These are phyloP conservation scores for Symbiodinium pilosum DNA, from an alignment of 73 alveolate species.

Conservation along the genomic window DNA sequence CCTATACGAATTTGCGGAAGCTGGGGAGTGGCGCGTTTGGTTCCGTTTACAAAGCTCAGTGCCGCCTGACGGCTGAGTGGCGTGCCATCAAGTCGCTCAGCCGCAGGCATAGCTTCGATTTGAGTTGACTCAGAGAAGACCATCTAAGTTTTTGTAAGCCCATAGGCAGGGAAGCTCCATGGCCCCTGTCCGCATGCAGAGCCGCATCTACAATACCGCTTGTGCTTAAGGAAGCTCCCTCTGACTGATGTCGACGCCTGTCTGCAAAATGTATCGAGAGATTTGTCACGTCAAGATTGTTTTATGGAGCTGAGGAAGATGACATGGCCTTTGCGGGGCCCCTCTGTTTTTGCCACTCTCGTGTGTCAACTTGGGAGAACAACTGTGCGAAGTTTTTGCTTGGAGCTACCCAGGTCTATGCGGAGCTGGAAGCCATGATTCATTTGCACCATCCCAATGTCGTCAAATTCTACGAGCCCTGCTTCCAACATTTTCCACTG, in stretches of 20 bases:
- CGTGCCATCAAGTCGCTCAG: conserved; percentile 82
- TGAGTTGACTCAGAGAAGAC: no score
- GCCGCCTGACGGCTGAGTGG: conserved; percentile 66
- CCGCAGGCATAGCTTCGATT: neutral
- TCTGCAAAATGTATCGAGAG: neutral
- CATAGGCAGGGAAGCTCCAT: no score
- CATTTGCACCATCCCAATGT: conserved; percentile 83
- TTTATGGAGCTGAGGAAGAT: conserved; percentile 38
- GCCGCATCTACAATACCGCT: no score
- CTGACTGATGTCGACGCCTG: conserved; percentile 35
- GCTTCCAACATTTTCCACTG: no score
- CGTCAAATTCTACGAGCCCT: conserved; percentile 53
- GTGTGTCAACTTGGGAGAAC: no score
- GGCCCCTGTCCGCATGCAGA: no score
- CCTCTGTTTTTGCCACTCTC: no score
- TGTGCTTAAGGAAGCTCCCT: conserved; percentile 70
- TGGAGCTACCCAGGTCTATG: conserved; percentile 25
- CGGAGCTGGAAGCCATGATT: conserved; percentile 86
- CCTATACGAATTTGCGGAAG: conserved; percentile 57
- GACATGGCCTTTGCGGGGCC: conserved; percentile 61
- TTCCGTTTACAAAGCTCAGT: conserved; percentile 83
- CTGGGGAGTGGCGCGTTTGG: conserved; percentile 91
- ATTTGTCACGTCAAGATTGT: no score
- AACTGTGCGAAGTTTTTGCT: neutral
- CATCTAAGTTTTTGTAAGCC: no score